Conservation (phyloP, 371 early-diverging fungal species). For the Batkoa obscura region DNA sequence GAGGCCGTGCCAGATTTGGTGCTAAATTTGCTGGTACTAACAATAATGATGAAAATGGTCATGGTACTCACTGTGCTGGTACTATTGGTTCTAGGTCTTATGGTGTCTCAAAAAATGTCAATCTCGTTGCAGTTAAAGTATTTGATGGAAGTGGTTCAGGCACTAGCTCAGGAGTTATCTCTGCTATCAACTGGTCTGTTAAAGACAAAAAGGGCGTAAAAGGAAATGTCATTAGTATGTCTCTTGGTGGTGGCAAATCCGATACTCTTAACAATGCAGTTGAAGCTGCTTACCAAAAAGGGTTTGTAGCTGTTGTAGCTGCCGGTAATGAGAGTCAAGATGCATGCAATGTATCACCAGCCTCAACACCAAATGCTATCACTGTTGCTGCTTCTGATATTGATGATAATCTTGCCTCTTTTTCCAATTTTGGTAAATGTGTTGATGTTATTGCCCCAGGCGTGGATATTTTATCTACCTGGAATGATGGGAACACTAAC, state of each 20-base stretch:
- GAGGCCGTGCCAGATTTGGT: slow-evolving; percentile 62
- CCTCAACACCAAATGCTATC: slow-evolving; percentile 31
- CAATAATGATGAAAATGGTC: slow-evolving; percentile 15
- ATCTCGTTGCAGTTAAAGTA: slow-evolving; percentile 69
- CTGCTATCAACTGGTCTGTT: slow-evolving; percentile 48
- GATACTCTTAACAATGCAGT: slow-evolving; percentile 17
- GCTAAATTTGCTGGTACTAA: slow-evolving; percentile 51
- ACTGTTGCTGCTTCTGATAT: slow-evolving; percentile 43
- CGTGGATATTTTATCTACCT: slow-evolving; percentile 18
- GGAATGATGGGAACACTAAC: slow-evolving; percentile 12
- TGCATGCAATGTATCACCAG: slow-evolving; percentile 49
- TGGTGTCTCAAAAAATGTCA: slow-evolving; percentile 80
- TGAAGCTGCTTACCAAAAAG: slow-evolving; percentile 3
- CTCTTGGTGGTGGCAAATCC: slow-evolving; percentile 17
- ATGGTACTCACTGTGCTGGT: slow-evolving; percentile 64
- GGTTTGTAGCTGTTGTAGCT: slow-evolving; percentile 17
- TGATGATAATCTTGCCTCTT: slow-evolving; percentile 20
- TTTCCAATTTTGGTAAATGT: slow-evolving; percentile 49
- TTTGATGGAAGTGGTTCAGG: slow-evolving; percentile 45
- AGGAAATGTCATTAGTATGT: slow-evolving; percentile 28
- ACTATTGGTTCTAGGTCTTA: slow-evolving; percentile 47
- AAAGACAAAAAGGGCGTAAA: slow-evolving; percentile 16
- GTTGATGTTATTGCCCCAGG: slow-evolving; percentile 40
- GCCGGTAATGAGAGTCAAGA: slow-evolving; percentile 36
- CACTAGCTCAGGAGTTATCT: slow-evolving; percentile 36